Base-by-base conservation (phyloP, 2,329 filamentous ascomycete genomes). In the Lachnellula occidentalis region DNA sequence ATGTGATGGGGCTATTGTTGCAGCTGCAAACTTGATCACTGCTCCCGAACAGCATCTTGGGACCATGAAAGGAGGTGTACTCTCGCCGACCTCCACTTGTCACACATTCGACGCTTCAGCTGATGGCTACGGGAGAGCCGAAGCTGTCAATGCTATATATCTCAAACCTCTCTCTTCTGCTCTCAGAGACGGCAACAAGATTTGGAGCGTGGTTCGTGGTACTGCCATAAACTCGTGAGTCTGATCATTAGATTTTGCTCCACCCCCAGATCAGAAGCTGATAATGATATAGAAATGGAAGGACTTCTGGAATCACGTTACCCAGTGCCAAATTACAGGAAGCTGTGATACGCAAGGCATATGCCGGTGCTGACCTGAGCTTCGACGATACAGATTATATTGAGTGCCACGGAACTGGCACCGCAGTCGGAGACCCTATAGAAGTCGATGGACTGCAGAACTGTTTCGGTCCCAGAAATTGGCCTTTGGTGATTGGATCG, bases 71-170 rank as follows among this genome's bases (percentile, higher is more conserved):
- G 50, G 39, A 12, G 60, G 60, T 21, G 50, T 59, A 4, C 45
- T 62, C 7, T 61, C 61, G 11, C 36, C 39, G 49, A 77, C 80
- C 52, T 78, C 79, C 0, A 77, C 76, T 52, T 81, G 77, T 46
- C 80, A 77, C 56, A 78, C 77, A 1, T 85, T 83, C 58, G 82
- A 86, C 58, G 63, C 72, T 15, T 71, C 75, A 1, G 85, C 82
- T 22, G 78, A 83, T 56, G 85, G 85, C 0, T 88, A 87, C 61
- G 82, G 78, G 0, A 73, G 83, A 46, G 83, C 81, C 1, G 85
- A 88, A 60, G 85, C 82, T 1, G 72, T 81, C 24, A 80, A 76
- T 0, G 74, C 80, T 8, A 66, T 87, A 1, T 64, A 85, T 8
- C 63, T 87, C 45, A 87, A 87, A 67, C 74, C 75, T 1, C 69